Percentiles rank a stretch among this genome's conserved stretches.
phyloP scores from a whole-genome alignment of 257 asterid species.

The Gentiana dahurica region DNA sequence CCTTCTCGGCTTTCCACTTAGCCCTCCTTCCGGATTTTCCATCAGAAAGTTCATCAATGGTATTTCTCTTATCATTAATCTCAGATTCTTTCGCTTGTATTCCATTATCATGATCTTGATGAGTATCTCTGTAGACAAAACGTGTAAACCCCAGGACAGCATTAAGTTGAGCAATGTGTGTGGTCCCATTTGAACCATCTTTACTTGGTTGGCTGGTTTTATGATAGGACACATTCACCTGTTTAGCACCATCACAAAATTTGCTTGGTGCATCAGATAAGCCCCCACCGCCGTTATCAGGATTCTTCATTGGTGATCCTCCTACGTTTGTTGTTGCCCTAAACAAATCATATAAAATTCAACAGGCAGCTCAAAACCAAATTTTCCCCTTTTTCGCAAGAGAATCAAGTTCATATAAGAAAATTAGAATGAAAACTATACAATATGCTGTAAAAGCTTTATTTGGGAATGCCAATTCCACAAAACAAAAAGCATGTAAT shows the following conservation, averaged over 20 bases:
- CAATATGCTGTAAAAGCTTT: background rate
- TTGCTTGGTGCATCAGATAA: slow-evolving; percentile 27
- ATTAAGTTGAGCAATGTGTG: slow-evolving; percentile 55
- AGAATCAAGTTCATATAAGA: background rate
- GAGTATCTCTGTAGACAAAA: slow-evolving; percentile 47
- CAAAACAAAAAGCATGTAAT: background rate
- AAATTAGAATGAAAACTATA: background rate
- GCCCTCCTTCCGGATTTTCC: slow-evolving; percentile 16
- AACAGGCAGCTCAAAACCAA: background rate
- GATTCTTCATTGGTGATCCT: slow-evolving; percentile 3
- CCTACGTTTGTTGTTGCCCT: slow-evolving; percentile 10
- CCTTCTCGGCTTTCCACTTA: slow-evolving; percentile 4
- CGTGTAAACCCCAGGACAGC: slow-evolving; percentile 67
- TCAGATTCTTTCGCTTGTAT: too few species aligned
- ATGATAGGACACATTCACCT: slow-evolving; percentile 64
- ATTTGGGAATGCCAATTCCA: too few species aligned
- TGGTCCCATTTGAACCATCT: slow-evolving; percentile 42
- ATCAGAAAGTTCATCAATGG: slow-evolving; percentile 42
- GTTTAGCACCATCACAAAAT: slow-evolving; percentile 38
- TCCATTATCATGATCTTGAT: slow-evolving; percentile 19
- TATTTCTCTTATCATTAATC: slow-evolving; percentile 40
- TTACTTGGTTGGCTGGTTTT: slow-evolving; percentile 35
- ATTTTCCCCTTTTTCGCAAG: too few species aligned
- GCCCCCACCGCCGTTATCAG: background rate
- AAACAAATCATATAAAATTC: slow-evolving; percentile 1